These are phyloP conservation scores for Colletotrichum graminicola DNA, from an alignment of 2,329 filamentous ascomycete genomes.

Conservation along the genomic window DNA sequence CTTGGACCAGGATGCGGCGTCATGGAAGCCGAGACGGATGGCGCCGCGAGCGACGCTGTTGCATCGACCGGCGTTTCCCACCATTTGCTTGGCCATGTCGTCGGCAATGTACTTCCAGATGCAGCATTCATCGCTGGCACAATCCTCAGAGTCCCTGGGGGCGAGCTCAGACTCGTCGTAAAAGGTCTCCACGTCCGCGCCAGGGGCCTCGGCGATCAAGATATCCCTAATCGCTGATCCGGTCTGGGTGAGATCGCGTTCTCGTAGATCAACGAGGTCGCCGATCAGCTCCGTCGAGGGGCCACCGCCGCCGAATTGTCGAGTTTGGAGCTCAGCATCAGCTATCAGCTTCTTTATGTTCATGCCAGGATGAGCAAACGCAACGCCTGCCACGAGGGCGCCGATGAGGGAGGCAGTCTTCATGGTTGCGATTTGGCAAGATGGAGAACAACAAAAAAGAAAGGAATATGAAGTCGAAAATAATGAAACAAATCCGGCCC, in stretches of 20 bases:
- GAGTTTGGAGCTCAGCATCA: conserved; percentile 38
- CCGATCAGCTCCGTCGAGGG: conserved; percentile 50
- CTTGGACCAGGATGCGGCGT: conserved; percentile 60
- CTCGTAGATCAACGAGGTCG: conserved; percentile 52
- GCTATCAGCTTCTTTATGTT: conserved; percentile 44
- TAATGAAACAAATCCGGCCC: conserved; percentile 32
- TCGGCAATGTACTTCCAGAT: conserved; percentile 59
- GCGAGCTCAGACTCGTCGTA: conserved; percentile 42
- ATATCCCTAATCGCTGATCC: conserved; percentile 55
- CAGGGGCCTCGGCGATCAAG: conserved; percentile 48
- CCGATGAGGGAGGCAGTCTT: conserved; percentile 30
- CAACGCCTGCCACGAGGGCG: conserved; percentile 23
- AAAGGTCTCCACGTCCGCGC: conserved; percentile 42
- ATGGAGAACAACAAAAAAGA: not conserved
- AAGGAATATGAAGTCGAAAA: conserved; percentile 12
- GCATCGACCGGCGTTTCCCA: conserved; percentile 54
- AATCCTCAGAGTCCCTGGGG: conserved; percentile 46
- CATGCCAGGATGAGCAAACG: conserved; percentile 45
- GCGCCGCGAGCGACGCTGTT: conserved; percentile 58
- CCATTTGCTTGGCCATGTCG: conserved; percentile 54
- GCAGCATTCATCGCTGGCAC: conserved; percentile 57
- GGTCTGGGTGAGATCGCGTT: conserved; percentile 50
- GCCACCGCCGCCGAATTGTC: conserved; percentile 33
- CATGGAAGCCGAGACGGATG: conserved; percentile 62
- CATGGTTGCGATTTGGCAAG: conserved; percentile 21